These are phyloP conservation scores for Neofusicoccum ribis DNA, from an alignment of 2,329 filamentous ascomycete species.

Conservation along the genomic window DNA sequence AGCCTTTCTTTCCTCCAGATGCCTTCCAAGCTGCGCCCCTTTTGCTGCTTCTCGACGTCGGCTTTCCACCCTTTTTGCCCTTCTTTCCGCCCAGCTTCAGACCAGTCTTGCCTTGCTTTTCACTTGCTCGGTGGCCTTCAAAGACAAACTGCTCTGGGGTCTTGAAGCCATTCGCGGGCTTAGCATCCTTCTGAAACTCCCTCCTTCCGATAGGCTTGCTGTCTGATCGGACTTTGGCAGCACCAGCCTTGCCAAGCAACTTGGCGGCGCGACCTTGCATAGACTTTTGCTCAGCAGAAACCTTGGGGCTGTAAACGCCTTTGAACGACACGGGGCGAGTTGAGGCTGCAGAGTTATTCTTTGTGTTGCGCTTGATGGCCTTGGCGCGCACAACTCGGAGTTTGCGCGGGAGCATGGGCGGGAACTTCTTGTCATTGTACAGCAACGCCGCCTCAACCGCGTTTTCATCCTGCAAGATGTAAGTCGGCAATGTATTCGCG, in stretches of 20 bases:
- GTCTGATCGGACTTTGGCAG: slow-evolving; percentile 42
- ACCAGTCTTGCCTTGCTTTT: slow-evolving; percentile 65
- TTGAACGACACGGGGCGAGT: slow-evolving; percentile 30
- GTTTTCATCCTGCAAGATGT: slow-evolving; percentile 66
- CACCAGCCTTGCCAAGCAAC: slow-evolving; percentile 70
- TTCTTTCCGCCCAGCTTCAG: slow-evolving; percentile 56
- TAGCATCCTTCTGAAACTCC: slow-evolving; percentile 16
- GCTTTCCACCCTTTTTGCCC: slow-evolving; percentile 35
- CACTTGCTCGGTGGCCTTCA: slow-evolving; percentile 73
- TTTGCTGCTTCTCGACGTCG: slow-evolving; percentile 45
- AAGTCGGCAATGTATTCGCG: neutral
- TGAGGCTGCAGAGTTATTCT: slow-evolving; percentile 25
- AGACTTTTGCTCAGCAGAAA: slow-evolving; percentile 68
- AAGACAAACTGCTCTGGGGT: slow-evolving; percentile 74
- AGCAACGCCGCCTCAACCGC: slow-evolving; percentile 88
- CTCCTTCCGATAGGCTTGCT: neutral
- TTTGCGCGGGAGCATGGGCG: slow-evolving; percentile 86
- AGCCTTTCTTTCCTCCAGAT: slow-evolving; percentile 34
- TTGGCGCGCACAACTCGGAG: slow-evolving; percentile 87
- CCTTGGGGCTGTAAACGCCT: slow-evolving; percentile 68
- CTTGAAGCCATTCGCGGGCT: slow-evolving; percentile 43
- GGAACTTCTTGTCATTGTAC: slow-evolving; percentile 87
- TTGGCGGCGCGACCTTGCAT: slow-evolving; percentile 72
- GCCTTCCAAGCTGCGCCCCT: slow-evolving; percentile 50
- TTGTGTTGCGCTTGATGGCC: slow-evolving; percentile 51